Evolutionary conservation across 768 basidiomycete species (phyloP), one percentile per base, ranked within the genome.

Genomic region (Zangia roseola): DNA sequence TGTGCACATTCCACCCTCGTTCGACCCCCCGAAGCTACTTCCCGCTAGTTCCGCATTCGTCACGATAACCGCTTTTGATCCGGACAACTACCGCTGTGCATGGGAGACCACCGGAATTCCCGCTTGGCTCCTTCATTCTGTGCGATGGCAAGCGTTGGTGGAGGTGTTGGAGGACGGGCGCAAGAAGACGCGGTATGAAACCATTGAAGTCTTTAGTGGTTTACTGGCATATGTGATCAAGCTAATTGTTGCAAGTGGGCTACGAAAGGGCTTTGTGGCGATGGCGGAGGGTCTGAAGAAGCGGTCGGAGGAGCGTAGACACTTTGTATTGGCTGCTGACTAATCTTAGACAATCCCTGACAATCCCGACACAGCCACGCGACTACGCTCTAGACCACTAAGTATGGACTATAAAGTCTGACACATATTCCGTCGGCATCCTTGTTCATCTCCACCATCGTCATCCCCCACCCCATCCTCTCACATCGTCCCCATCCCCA

Each of bases 81-180:
- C 71, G 25, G 77, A 75, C 24, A 74, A 77, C 42, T 74, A 76
- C 60, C 78, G 79, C 26, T 74, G 79, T 26, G 76, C 82, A 17
- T 89, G 87, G 87, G 57, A 65, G 28, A 71, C 71, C 26, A 53
- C 65, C 19, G 63, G 63, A 0, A 53, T 69, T 25, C 78, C 81
- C 2, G 33, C 50, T 1, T 82, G 78, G 74, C 50, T 84, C n/a
- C 54, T 88, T 24, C 49, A 53, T 24, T 67, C 78, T 3, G 78
- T 81, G 50, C 74, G 87, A 14, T 88, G 84, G 85, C 86, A 89
- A 64, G 71, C 70, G 48, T 61, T 89, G 44, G 63, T 61, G 24
- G 68, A 62, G 36, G 77, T 69, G 25, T 70, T 75, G 9, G 77
- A 72, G 34, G 73, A 70, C 2, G 80, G 76, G 31, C 57, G 47